Evolutionary conservation across 1,284 basidiomycete genomes (phyloP), one percentile per base, ranked within the genome.

Genomic region (Sanguinoderma infundibulare): DNA sequence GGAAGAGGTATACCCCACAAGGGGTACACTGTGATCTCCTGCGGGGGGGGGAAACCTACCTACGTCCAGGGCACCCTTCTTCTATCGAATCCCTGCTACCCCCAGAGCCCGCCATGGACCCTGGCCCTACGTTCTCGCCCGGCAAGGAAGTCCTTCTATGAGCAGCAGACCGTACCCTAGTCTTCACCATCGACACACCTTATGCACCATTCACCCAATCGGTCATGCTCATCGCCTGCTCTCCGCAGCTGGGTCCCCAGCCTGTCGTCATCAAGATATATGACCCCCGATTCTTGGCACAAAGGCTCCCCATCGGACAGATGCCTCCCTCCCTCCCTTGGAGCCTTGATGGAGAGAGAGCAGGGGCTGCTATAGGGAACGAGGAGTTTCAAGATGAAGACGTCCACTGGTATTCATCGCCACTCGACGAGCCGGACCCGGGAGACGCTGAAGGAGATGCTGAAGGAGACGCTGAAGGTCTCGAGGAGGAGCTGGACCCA

Each of bases 191-290:
- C 28, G 47, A 50, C 17, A 20, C 10, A 20, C 47, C 30, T 6
- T 50, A n/a, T 7, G 30, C 47, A n/a, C 47, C 47, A 7, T 50
- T 50, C 47, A 34, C 47, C 5, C 28, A 50, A 17, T 22, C 47
- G 15, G 32, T 59, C 50, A 42, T 59, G 32, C 42, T 59, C 14
- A 50, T 47, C 22, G 57, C 40, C 10, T 24, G 9, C 24, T 59
- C 22, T 36, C 24, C n/a, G 6, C 40, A 59, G 17, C 38, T 53
- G 3, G 35, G 32, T 8, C 55, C 51, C 20, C 28, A 63, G 12
- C 40, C 38, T 4, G 54, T 59, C 32, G 47, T 64, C 34, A 17
- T 63, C 35, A 64, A 64, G 39, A 57, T 64, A 14, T 64, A 34
- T 40, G 62, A 64, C 39, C 52, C 59, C 5, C 62, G 62, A 7